Base-by-base conservation (phyloP, 768 basidiomycete genomes). In the Naganishia randhawae region DNA sequence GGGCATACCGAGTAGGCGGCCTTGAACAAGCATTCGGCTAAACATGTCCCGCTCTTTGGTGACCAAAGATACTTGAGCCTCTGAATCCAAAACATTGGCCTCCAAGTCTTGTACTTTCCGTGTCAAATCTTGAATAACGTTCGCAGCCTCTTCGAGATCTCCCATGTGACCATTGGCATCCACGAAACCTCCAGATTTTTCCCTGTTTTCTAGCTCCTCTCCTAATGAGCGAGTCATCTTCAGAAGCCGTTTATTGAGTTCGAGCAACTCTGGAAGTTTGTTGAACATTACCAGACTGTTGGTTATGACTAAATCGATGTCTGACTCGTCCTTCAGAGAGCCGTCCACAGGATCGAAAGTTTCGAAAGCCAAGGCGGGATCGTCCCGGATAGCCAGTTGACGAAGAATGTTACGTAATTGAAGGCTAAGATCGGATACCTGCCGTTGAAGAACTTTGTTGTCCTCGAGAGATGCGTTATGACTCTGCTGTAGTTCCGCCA, bases 391-490 rank as follows among this genome's bases (percentile, higher is more conserved):
- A 4, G 87, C 87, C 22, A 96, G 82, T 73, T 92, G 89, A 63
- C 88, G 89, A 3, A 89, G 81, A 11, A 99, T 84, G 3, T 82
- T 80, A 72, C 91, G 90, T 3, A 97, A 85, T 79, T 99, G 96
- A 0, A 87, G 85, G 14, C 89, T 88, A 14, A 93, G 85, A 74
- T 94, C 92, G 50, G 86, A 83, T 17, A 93, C 85, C 73, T 93
- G 91, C 66, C 85, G 85, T 72, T 88, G 84, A 35, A 90, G 82
- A 29, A 92, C 83, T 22, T 84, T 84, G 68, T 95, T 93, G 78
- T 97, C 94, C 4, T 83, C 83, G 25, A 90, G 88, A 80, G 96
- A 93, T 78, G 95, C 90, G n/a, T 88, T 86, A 11, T 98, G 84
- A 32, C 91, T 84, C 9, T 94, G 93, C 11, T 93, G 92, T 6